These are phyloP conservation scores for Pelargonium nanum DNA, from an alignment of 345 rosid genomes.

Conservation along the genomic window DNA sequence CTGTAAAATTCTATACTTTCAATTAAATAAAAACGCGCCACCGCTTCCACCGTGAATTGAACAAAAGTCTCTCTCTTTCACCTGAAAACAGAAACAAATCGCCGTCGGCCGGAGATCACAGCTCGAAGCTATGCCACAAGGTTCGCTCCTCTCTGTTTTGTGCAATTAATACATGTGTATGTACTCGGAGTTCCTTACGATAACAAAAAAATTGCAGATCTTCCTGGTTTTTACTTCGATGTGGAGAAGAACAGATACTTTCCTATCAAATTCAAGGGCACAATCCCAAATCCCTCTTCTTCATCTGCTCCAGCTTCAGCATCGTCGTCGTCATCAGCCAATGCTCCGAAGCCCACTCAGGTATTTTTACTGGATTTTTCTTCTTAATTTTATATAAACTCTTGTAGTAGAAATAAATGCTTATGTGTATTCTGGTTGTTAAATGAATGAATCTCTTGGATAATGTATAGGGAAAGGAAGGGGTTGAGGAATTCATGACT, in stretches of 20 bases:
- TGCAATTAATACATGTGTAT: no score
- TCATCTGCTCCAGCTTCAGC: constrained; percentile 15
- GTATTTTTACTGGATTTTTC: constrained; percentile 2
- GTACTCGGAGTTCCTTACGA: not conserved
- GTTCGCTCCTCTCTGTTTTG: not conserved
- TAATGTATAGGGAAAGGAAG: no score
- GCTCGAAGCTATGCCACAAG: not conserved
- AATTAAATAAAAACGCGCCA: not conserved
- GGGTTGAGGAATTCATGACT: not conserved
- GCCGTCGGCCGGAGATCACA: not conserved
- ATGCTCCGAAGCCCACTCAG: constrained; percentile 20
- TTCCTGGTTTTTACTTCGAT: constrained; percentile 80
- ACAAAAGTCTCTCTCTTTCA: not conserved
- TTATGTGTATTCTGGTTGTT: not conserved
- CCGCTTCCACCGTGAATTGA: not conserved
- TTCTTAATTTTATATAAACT: no score
- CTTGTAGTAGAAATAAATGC: not conserved
- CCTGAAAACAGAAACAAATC: not conserved
- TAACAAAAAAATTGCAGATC: constrained; percentile 27
- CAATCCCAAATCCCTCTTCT: constrained; percentile 48
- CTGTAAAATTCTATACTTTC: no score
- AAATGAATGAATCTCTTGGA: not conserved
- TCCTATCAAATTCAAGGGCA: constrained; percentile 62
- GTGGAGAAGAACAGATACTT: constrained; percentile 82
- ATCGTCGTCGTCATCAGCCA: not conserved